These are phyloP conservation scores for Epichloe coenophiala DNA, from an alignment of 2,329 filamentous ascomycete species.

Conservation along the genomic window DNA sequence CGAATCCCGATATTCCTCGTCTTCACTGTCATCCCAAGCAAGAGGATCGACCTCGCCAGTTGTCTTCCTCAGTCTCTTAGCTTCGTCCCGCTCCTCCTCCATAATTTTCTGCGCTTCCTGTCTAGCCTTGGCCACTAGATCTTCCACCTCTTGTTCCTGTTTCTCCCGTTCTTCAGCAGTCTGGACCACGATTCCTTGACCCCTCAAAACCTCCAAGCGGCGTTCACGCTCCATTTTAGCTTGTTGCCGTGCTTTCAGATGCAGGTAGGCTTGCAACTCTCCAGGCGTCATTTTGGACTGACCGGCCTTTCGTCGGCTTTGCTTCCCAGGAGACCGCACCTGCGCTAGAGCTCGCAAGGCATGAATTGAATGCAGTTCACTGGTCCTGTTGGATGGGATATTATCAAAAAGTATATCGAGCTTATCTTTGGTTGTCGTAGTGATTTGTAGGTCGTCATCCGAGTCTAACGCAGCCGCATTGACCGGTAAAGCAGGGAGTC, in stretches of 20 bases:
- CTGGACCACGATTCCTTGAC: slow-evolving; percentile 68
- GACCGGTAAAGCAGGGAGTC: slow-evolving; percentile 26
- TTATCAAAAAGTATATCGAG: slow-evolving; percentile 56
- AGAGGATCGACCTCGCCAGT: slow-evolving; percentile 34
- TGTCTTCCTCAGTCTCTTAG: slow-evolving; percentile 47
- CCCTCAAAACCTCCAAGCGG: slow-evolving; percentile 60
- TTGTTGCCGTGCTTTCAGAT: slow-evolving; percentile 64
- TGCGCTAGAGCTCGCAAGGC: slow-evolving; percentile 64
- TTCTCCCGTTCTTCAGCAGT: slow-evolving; percentile 77
- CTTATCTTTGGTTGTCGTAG: slow-evolving; percentile 33
- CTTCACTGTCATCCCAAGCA: slow-evolving; percentile 43
- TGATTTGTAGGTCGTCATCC: slow-evolving; percentile 54
- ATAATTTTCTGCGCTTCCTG: slow-evolving; percentile 63
- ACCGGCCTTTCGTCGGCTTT: slow-evolving; percentile 27
- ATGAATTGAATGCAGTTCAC: slow-evolving; percentile 50
- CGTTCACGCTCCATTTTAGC: slow-evolving; percentile 65
- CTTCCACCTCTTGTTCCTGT: slow-evolving; percentile 72
- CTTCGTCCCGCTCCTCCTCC: slow-evolving; percentile 59
- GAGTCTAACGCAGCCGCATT: slow-evolving; percentile 30
- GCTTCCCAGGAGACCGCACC: slow-evolving; percentile 48
- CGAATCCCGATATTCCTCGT: slow-evolving; percentile 34
- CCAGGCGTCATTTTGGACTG: slow-evolving; percentile 49
- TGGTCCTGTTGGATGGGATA: slow-evolving; percentile 46
- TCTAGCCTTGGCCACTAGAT: slow-evolving; percentile 74
- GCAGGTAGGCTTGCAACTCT: slow-evolving; percentile 55